Conservation (phyloP, 2,329 filamentous ascomycete species). For the Aspergillus pseudotamarii region DNA sequence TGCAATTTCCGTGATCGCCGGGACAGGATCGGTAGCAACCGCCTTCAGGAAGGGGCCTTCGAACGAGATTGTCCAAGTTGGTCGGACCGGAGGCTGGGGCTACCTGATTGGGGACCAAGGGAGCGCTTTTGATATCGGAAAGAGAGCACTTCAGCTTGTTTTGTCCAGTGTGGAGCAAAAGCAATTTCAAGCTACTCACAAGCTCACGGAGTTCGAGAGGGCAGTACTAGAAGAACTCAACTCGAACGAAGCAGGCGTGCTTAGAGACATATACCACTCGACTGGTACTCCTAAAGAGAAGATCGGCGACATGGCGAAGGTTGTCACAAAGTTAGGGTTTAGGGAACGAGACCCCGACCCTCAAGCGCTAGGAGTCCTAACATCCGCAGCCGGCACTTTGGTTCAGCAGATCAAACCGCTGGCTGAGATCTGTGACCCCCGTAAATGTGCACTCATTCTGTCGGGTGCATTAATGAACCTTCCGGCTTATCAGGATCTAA, state of each 20-base stretch:
- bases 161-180: slow-evolving; percentile 35
- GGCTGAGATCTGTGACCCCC: slow-evolving; percentile 16
- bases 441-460: slow-evolving; percentile 18
- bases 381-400: background rate
- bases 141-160: slow-evolving; percentile 37
- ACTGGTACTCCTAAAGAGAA: background rate
- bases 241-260: background rate
- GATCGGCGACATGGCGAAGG: background rate
- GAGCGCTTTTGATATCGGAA: slow-evolving; percentile 45
- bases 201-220: slow-evolving; percentile 15
- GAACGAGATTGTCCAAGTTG: slow-evolving; percentile 27
- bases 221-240: slow-evolving; percentile 2
- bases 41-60: slow-evolving; percentile 31
- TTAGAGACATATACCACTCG: background rate
- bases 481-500: slow-evolving; percentile 13
- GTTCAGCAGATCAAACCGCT: slow-evolving; percentile 16
- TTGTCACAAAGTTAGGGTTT: background rate
- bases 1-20: slow-evolving; percentile 44
- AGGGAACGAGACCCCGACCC: background rate
- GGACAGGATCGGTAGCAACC: slow-evolving; percentile 50
- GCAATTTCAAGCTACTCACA: slow-evolving; percentile 15
- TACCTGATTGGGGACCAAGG: slow-evolving; percentile 50
- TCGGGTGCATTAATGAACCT: slow-evolving; percentile 27
- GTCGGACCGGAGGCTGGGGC: slow-evolving; percentile 50
- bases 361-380: background rate